Base-by-base conservation (phyloP, 768 basidiomycete genomes). In the Pholiota molesta region DNA sequence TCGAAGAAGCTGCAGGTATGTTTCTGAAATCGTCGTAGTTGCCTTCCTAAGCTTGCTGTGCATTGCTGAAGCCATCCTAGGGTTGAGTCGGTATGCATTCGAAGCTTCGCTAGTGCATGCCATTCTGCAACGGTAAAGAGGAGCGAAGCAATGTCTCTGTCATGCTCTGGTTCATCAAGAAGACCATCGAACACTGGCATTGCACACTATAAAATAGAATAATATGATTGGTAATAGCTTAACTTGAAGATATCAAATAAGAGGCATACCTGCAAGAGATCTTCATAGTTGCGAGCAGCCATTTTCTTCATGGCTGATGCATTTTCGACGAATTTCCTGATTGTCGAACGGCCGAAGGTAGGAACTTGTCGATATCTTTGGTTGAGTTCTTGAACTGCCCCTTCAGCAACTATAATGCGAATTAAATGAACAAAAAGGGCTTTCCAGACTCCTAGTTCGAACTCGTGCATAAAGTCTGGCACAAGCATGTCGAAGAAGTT, bases 361-460 rank as follows among this genome's bases (percentile, higher is more conserved):
- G 76, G 63, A 0, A 78, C 60, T 21, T 60, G 2, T 1, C 72
- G 68, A 55, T 71, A 79, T 21, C 55, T 39, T 55, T 11, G 21
- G 17, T 55, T 40, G 16, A 40, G 17, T 26, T 21, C n/a, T 40
- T 63, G 64, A 19, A 73, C 62, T 9, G 19, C 31, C 5, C 67
- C 68, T 31, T 61, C 31, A 10, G 71, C 61, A 59, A 71, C 53
- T 0, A 78, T 59, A 16, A 79, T 65, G 0, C 72, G 68, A 3
- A 79, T 60, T 0, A 78, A 62, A 57, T 80, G 79, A 0, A 60
- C 72, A 51, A 79, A 75, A 3, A 75, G 26, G 1, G 73, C 64
- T 60, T 79, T 81, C 74, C 73, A 77, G 0, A 75, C 71, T 7
- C 78, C 76, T 13, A 79, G 62, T 59, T 79, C 77, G 49, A 79